Evolutionary conservation across 148 eudicot genomes (phyloP).

Genomic region (Limonium bicolor): DNA sequence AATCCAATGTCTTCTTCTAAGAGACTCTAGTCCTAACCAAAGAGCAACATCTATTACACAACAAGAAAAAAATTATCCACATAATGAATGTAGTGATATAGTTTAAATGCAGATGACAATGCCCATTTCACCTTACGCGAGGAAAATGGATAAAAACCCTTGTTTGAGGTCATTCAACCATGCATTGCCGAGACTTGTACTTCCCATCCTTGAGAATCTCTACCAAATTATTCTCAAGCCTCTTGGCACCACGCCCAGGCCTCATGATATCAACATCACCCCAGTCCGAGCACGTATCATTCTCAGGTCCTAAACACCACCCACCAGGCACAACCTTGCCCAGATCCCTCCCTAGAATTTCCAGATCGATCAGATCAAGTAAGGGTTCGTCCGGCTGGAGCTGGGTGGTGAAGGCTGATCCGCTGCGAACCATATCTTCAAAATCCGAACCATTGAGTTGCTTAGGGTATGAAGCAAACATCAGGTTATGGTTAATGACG

Average conservation of each 20-base stretch:
- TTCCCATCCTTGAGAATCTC: conserved; percentile 3
- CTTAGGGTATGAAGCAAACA: conserved; percentile 5
- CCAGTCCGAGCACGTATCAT: conserved; percentile 1
- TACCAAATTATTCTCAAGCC: conserved; percentile 11
- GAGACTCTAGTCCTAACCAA: too few species aligned
- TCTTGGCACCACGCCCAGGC: conserved; percentile 8
- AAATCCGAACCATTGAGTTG: neutral
- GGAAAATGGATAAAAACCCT: too few species aligned
- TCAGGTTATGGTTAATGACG: conserved; percentile 14
- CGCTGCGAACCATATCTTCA: conserved; percentile 1
- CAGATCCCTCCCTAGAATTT: conserved; percentile 8
- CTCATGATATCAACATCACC: conserved; percentile 19
- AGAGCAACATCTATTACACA: too few species aligned
- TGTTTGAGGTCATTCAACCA: conserved; percentile 4
- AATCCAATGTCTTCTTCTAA: too few species aligned
- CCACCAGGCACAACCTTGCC: conserved; percentile 14
- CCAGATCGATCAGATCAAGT: conserved; percentile 9
- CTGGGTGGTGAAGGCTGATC: conserved; percentile 14
- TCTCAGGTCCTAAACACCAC: conserved; percentile 13
- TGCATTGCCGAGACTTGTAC: conserved; percentile 1
- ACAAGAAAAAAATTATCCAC: too few species aligned
- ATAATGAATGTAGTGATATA: too few species aligned
- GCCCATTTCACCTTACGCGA: too few species aligned
- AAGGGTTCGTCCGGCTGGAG: conserved; percentile 9
- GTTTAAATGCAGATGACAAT: too few species aligned